Percentiles rank a stretch among this genome's conserved stretches.
These are phyloP conservation scores for Eurotiales sp. DNA, from an alignment of 2,329 filamentous ascomycete genomes.

Conservation along the genomic window DNA sequence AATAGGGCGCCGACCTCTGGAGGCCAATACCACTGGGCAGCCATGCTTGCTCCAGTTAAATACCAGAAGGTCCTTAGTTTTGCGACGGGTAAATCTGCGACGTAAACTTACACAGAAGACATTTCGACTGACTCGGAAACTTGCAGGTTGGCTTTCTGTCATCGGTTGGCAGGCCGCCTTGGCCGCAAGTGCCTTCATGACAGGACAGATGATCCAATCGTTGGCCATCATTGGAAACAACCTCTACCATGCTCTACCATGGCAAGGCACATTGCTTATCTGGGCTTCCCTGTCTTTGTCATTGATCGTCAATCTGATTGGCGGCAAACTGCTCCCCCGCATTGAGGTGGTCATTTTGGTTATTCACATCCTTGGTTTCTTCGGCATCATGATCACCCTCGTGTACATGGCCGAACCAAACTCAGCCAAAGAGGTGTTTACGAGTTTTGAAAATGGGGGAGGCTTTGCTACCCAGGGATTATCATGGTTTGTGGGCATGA, in stretches of 20 bases:
- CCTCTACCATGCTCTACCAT: constrained; percentile 16
- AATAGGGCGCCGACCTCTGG: constrained; percentile 35
- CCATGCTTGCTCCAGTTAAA: constrained; percentile 33
- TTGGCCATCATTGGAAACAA: constrained; percentile 31
- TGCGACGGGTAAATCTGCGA: constrained; percentile 25
- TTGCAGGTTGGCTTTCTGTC: constrained; percentile 34
- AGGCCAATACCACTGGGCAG: constrained; percentile 41
- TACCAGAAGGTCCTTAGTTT: constrained; percentile 35
- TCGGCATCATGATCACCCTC: constrained; percentile 38
- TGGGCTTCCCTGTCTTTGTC: constrained; percentile 47
- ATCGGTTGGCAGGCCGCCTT: constrained; percentile 36
- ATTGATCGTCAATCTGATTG: constrained; percentile 50
- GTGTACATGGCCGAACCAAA: constrained; percentile 28
- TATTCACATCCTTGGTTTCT: constrained; percentile 47
- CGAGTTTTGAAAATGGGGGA: constrained; percentile 36
- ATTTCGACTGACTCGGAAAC: neutral
- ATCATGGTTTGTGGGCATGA: constrained; percentile 36
- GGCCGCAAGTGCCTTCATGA: constrained; percentile 31
- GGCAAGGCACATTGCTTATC: constrained; percentile 46
- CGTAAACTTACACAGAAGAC: neutral
- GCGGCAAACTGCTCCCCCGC: constrained; percentile 44
- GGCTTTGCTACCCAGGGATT: constrained; percentile 38
- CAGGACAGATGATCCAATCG: constrained; percentile 33
- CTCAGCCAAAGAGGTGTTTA: constrained; percentile 27
- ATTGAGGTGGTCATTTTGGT: constrained; percentile 51